Conservation (phyloP, 768 basidiomycete species). For the Ephemerocybe angulata region DNA sequence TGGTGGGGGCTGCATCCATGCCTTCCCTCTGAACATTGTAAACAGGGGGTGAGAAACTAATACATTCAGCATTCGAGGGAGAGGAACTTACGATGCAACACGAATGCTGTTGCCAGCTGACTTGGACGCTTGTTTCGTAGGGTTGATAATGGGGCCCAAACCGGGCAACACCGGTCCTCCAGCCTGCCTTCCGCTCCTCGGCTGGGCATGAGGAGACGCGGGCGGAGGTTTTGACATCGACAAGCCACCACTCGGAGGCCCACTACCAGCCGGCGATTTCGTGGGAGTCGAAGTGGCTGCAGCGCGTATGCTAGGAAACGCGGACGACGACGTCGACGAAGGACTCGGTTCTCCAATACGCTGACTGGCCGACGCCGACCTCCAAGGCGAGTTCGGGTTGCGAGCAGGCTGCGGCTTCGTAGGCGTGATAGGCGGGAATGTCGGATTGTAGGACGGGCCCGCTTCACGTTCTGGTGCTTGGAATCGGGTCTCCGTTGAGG, state of each 20-base stretch:
- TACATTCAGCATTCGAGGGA: background rate
- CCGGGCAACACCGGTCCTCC: conserved; percentile 23
- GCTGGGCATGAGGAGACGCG: background rate
- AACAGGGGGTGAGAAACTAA: background rate
- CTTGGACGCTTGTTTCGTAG: conserved; percentile 41
- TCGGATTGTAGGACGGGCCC: background rate
- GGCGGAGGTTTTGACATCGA: background rate
- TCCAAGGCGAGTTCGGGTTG: background rate
- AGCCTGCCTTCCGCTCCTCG: background rate
- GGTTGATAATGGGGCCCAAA: conserved; percentile 65
- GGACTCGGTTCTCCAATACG: background rate
- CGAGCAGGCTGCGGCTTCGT: background rate
- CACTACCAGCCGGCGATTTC: background rate
- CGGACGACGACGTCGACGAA: background rate
- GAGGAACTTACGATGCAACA: conserved; percentile 47
- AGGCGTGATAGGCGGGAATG: background rate
- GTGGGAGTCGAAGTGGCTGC: background rate
- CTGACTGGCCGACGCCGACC: background rate
- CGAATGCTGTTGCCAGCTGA: conserved; percentile 29
- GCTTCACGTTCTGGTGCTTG: background rate
- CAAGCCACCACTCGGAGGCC: background rate
- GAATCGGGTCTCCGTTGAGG: conserved; percentile 2
- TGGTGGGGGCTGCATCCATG: conserved; percentile 61
- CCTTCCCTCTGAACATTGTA: conserved; percentile 38
- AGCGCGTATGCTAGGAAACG: background rate